Base-by-base conservation (phyloP, 2,329 filamentous ascomycete species). In the Myriangium duriaei region DNA sequence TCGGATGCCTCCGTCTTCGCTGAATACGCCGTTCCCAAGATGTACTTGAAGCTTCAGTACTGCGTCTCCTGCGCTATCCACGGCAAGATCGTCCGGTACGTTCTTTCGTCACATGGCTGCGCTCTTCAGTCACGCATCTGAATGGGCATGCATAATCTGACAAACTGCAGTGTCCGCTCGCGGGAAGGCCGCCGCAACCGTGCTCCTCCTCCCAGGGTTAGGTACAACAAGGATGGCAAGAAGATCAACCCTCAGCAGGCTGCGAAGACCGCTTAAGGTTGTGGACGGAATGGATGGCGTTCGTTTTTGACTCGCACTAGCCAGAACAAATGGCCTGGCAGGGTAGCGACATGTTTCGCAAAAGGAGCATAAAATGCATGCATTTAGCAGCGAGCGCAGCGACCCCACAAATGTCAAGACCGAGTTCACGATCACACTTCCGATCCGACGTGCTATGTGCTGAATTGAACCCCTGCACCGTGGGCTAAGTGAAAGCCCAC, bases 21-120 rank as follows among this genome's bases (percentile, higher is more conserved):
- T 61, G 91, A 98, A 75, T 98, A 98, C 78, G 87, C 86, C 57
- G 88, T 98, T 62, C 91, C 91, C 72, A 98, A 98, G 84, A 98
- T 98, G 92, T 98, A 98, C 84, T 76, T 98, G 72, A 98, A 98
- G 82, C 81, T 98, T 68, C 91, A 98, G 76, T 98, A 98, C 85
- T 98, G 91, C 70, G 91, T 98, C 64, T 96, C 88, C 70, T 98
- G 91, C 73, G 91, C 91, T 63, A 98, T 98, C 56, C 91, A 98
- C 78, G 91, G 91, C 78, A 98, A 98, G 83, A 98, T 98, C 69
- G 92, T 98, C 71, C 88, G 91, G 88, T 96, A 91, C 69, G 87
- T 77, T 66, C 11, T 11, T 11, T 16, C 13, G n/a, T n/a, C 11
- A 34, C 3, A 11, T 24, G 24, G n/a, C 38, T n/a, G 30, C 18